A percentile compares a stretch with the other conserved stretches of the same genome.
These are phyloP conservation scores for Escovopsis sp. DNA, from an alignment of 2,329 filamentous ascomycete genomes.

Conservation along the genomic window DNA sequence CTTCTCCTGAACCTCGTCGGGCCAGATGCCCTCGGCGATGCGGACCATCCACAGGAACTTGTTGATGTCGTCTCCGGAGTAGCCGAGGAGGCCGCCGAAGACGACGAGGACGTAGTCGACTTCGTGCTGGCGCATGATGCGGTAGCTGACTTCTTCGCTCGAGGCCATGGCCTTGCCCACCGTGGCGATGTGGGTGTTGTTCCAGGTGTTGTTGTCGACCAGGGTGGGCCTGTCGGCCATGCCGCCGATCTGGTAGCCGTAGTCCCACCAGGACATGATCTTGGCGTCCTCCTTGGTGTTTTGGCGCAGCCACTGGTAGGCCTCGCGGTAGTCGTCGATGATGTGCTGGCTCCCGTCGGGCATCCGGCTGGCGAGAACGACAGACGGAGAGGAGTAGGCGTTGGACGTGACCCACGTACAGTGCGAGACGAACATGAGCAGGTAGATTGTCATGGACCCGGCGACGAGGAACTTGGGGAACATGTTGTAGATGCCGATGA, in stretches of 20 bases:
- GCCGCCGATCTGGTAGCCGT: conserved; percentile 97
- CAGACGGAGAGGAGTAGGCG: conserved; percentile 94
- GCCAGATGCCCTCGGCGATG: conserved; percentile 98
- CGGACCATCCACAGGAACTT: conserved; percentile 99
- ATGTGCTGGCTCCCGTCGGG: conserved; percentile 95
- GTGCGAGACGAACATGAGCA: conserved; percentile 88
- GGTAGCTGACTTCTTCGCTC: conserved; percentile 92
- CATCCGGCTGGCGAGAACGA: conserved; percentile 81
- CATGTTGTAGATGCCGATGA: conserved; percentile 70
- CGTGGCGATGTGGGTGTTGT: conserved; percentile 98
- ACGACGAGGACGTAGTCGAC: conserved; percentile 98
- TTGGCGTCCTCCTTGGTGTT: conserved; percentile 92
- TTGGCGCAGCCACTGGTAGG: conserved; percentile 97
- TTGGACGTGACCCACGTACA: conserved; percentile 99
- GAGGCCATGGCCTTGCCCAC: conserved; percentile 99
- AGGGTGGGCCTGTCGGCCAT: conserved; percentile 97
- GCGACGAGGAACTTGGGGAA: conserved; percentile 71
- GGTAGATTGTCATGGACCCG: conserved; percentile 57
- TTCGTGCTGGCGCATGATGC: conserved; percentile 95
- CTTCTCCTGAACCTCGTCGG: conserved; percentile 95
- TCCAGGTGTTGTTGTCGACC: conserved; percentile 99
- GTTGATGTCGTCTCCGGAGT: conserved; percentile 98
- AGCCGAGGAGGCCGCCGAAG: conserved; percentile 88
- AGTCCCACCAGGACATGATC: conserved; percentile 99
- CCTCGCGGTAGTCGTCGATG: conserved; percentile 97